Evolutionary conservation across 345 rosid genomes (phyloP), one percentile per base, ranked within the genome.

Genomic region (Melaleuca alternifolia): DNA sequence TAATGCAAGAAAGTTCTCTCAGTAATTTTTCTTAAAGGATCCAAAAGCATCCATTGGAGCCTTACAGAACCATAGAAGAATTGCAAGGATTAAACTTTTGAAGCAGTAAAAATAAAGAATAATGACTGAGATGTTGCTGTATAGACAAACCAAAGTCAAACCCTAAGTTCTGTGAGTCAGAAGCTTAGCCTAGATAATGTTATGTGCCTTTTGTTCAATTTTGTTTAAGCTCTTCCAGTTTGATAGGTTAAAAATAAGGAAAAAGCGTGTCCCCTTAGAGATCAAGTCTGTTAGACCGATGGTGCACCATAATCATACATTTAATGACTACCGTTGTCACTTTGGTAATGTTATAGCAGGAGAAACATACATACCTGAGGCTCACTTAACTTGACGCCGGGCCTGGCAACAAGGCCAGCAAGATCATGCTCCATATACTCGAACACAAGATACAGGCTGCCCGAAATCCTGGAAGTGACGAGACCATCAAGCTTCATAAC

Each of bases 351-450:
- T 82, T 62, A 28, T 11, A 44, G 79, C 30, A 30, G 48, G 30
- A 87, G 61, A 54, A 56, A 56, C 46, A 24, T 88, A 97, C 99
- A 24, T 88, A 97, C 99, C 96, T 97, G 94, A 23, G 94, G 87
- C 89, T 97, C 97, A n/a, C 93, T 94, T 83, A 96, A 95, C 89
- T 92, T 96, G 88, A 93, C 87, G 79, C 97, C 94, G 51, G 96
- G 97, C 59, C 90, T 93, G 10, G 95, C 93, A 86, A 96, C 93
- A 21, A 97, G 92, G 28, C 99, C 98, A 30, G 99, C 92, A 57
- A 97, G 96, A 87, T 96, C 98, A 87, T 96, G 99, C 87, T 97
- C 99, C 98, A 97, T 97, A 88, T 96, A 95, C 91, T 97, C 99
- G 50, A 97, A 97, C 12, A 96, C 95, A 77, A 97, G 98, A 51